Percentiles rank a stretch among this genome's conserved stretches.
These are phyloP conservation scores for Penicillium sp. DNA, from an alignment of 2,329 filamentous ascomycete species.

Conservation along the genomic window DNA sequence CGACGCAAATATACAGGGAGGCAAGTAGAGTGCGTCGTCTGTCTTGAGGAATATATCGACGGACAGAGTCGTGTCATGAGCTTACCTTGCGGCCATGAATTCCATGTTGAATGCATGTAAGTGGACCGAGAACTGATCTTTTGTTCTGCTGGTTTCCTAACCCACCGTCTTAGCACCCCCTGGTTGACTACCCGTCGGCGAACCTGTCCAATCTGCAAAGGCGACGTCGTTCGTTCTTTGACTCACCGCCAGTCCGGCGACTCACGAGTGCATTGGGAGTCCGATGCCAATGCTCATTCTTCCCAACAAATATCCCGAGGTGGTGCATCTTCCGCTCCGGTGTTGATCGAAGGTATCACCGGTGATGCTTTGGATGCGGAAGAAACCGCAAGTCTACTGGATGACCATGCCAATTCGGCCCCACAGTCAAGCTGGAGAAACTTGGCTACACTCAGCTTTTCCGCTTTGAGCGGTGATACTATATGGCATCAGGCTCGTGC, in stretches of 20 bases:
- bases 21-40: slow-evolving; percentile 89
- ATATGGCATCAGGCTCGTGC: slow-evolving; percentile 43
- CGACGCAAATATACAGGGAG: slow-evolving; percentile 59
- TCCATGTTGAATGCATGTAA: slow-evolving; percentile 98
- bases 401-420: slow-evolving; percentile 31
- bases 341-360: slow-evolving; percentile 42
- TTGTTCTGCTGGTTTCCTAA: slow-evolving; percentile 19
- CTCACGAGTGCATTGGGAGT: slow-evolving; percentile 33
- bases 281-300: slow-evolving; percentile 42
- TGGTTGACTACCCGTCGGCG: slow-evolving; percentile 93
- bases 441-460: slow-evolving; percentile 44
- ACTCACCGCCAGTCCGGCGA: slow-evolving; percentile 42
- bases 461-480: slow-evolving; percentile 46
- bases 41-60: slow-evolving; percentile 92
- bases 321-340: slow-evolving; percentile 50
- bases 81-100: slow-evolving; percentile 93
- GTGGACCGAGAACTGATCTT: slow-evolving; percentile 41
- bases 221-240: slow-evolving; percentile 74
- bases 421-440: slow-evolving; percentile 44
- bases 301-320: slow-evolving; percentile 46
- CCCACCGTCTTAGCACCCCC: slow-evolving; percentile 63
- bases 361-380: slow-evolving; percentile 45
- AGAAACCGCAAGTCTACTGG: slow-evolving; percentile 39
- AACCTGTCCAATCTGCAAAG: slow-evolving; percentile 98
- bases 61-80: slow-evolving; percentile 96